Evolutionary conservation across 2,329 filamentous ascomycete species (phyloP), one percentile per base, ranked within the genome.

Genomic region (Ilyonectria sp.): DNA sequence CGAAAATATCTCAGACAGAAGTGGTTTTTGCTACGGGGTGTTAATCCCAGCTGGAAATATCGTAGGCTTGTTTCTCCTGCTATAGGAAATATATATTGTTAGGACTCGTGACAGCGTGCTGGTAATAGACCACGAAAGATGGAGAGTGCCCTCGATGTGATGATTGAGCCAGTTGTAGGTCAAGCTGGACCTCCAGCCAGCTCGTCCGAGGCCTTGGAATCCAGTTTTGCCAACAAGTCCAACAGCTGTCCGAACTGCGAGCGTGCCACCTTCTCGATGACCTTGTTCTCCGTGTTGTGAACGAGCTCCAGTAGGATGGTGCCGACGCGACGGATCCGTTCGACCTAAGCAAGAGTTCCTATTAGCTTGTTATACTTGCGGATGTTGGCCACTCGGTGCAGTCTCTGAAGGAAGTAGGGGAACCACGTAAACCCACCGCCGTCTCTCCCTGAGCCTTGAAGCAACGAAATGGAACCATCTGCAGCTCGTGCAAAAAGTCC

Each of bases 251-350:
- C 15, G 37, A 40, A 40, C 13, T 15, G 37, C 6, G 37, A 10
- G 15, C 13, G 13, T n/a, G 15, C 13, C 17, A 10, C 10, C 15
- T 10, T 11, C 6, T 37, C 35, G 29, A 54, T 54, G 9, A 11
- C n/a, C 7, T 54, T 29, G 31, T 54, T 54, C 50, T 54, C 50
- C 5, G 35, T 35, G 15, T 44, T 55, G 26, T 65, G 37, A 19
- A 46, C 49, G 10, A 65, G 62, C 19, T 65, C 55, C 5, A 65
- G 62, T n/a, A 65, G 55, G 19, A 60, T n/a, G 35, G 55, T 55
- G 15, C 62, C 62, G 40, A 60, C 56, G 21, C 62, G 43, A 19
- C 62, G 53, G n/a, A 65, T 60, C 40, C 60, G 58, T 17, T 65
- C 62, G 10, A 59, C 62, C 62, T 65, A 17, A n/a, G 13, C n/a